Base-by-base conservation (phyloP, 768 basidiomycete genomes). In the Auriscalpium microsporum region DNA sequence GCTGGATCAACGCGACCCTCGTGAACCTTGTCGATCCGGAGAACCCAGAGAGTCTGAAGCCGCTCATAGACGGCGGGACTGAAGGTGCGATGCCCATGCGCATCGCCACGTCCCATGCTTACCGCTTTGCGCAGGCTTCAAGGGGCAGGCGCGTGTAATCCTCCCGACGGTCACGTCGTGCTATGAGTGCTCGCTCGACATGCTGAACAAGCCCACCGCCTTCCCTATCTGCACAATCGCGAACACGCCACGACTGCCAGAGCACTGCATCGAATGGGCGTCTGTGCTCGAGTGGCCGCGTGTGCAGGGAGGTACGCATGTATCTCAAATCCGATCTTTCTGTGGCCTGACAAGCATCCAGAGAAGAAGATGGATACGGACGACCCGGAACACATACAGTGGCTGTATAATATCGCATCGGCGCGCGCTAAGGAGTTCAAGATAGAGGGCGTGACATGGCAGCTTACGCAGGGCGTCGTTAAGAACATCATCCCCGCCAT, bases 401-500 rank as follows among this genome's bases (percentile, higher is more conserved):
- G 96, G 96, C 68, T 98, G 16, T 97, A 87, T 69, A 81, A 81
- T 52, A 68, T 83, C 11, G 96, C 96, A 11, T 75, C 80, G 21
- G 77, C 80, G 17, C 87, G 96, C 51, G 96, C 96, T 4, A 80
- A 86, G 58, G 89, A 94, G 65, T 97, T 94, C 77, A 94, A 91
- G 59, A 98, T 99, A 53, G 93, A 97, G 67, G 96, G 96, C 46
- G 94, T 99, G 16, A 97, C 96, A 9, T 99, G 95, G 93, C 86
- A 89, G 2, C 74, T 94, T 38, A 98, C 96, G 0, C 96, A 99
- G 68, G 96, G 96, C 45, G 96, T 99, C 52, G 96, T 99, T 47
- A 99, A 99, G 79, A 96, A 96, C 64, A 96, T 99, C 71, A 98
- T 99, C 59, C 95, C 96, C 19, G 95, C 96, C 45, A 98, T 99